Base-by-base conservation (phyloP, 495 filamentous ascomycete species). In the Penicillium flavigenum region DNA sequence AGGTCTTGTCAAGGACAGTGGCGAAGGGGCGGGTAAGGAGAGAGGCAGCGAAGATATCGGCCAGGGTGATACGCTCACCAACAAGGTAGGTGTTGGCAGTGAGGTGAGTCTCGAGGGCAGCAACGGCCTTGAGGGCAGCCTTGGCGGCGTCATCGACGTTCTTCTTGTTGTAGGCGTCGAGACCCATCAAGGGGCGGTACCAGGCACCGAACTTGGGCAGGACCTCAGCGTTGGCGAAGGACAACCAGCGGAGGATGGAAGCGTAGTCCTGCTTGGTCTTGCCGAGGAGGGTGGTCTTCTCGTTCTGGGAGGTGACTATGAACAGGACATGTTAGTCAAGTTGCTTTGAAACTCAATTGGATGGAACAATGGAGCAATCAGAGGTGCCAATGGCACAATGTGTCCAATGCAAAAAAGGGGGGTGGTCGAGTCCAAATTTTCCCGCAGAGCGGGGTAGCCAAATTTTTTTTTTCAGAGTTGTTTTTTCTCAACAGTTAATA, bases 201-300 rank as follows among this genome's bases (percentile, higher is more conserved):
- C 91, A 97, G 63, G 69, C 79, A 75, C 82, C 89, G 54, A 98
- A 76, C 60, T 76, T 67, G 58, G 86, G 76, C 60, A 96, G 83
- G 62, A 96, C 69, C 78, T 98, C 95, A 59, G 76, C 59, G 83
- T 96, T 96, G 82, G 85, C 85, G 76, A 85, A 96, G 45, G 92
- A 96, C 88, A 96, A 87, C 92, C 92, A 97, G 69, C 87, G 87
- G 72, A 99, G 82, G 79, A 99, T 98, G 63, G 93, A 92, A 67
- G 94, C 94, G 76, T 93, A 93, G 83, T 99, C 94, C 80, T 98
- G 92, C 88, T 99, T 99, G 79, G 92, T 98, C 86, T 97, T 97
- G 69, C 94, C 94, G 59, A 99, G 83, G 50, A 99, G 90, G 62
- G 91, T 92, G 62, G 95, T 99, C 86, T 97, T 98, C 86, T 98